Evolutionary conservation across 805 yeast species (phyloP).

Genomic region (Candida oleophila): DNA sequence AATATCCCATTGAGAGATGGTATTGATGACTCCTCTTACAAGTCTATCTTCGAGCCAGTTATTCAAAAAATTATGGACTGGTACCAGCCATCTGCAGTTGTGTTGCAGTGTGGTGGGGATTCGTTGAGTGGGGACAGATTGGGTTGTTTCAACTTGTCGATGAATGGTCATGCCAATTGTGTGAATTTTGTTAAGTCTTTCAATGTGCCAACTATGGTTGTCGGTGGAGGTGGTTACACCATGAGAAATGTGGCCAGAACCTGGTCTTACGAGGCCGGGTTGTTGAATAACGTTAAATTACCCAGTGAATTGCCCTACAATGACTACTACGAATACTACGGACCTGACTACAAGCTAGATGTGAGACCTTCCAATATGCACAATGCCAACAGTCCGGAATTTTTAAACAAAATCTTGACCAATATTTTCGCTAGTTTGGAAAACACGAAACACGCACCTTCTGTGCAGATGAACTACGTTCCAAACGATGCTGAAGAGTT

Average conservation of each 20-base stretch:
- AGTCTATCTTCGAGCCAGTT: slow-evolving; percentile 85
- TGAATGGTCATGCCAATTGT: slow-evolving; percentile 95
- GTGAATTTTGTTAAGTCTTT: slow-evolving; percentile 82
- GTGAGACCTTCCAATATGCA: slow-evolving; percentile 96
- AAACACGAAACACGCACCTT: slow-evolving; percentile 94
- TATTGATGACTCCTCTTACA: slow-evolving; percentile 85
- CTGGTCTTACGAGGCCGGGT: slow-evolving; percentile 92
- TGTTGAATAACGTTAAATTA: slow-evolving; percentile 75
- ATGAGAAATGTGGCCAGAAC: slow-evolving; percentile 95
- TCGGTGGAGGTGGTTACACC: slow-evolving; percentile 99
- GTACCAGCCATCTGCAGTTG: slow-evolving; percentile 95
- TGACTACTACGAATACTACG: slow-evolving; percentile 95
- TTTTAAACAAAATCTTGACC: slow-evolving; percentile 77
- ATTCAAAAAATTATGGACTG: slow-evolving; percentile 73
- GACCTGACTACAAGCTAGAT: slow-evolving; percentile 93
- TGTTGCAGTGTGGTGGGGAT: slow-evolving; percentile 98
- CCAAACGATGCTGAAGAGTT: slow-evolving; percentile 86
- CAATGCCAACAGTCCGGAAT: slow-evolving; percentile 92
- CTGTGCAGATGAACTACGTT: slow-evolving; percentile 87
- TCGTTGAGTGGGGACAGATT: slow-evolving; percentile 92
- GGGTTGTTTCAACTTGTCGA: slow-evolving; percentile 93
- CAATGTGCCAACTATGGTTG: slow-evolving; percentile 85
- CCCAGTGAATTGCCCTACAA: slow-evolving; percentile 86
- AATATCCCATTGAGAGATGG: slow-evolving; percentile 96
- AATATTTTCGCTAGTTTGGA: slow-evolving; percentile 78